A percentile compares a stretch with the other conserved stretches of the same genome.
Evolutionary conservation across 306 rosid genomes (phyloP).

Genomic region (Rosa persica): DNA sequence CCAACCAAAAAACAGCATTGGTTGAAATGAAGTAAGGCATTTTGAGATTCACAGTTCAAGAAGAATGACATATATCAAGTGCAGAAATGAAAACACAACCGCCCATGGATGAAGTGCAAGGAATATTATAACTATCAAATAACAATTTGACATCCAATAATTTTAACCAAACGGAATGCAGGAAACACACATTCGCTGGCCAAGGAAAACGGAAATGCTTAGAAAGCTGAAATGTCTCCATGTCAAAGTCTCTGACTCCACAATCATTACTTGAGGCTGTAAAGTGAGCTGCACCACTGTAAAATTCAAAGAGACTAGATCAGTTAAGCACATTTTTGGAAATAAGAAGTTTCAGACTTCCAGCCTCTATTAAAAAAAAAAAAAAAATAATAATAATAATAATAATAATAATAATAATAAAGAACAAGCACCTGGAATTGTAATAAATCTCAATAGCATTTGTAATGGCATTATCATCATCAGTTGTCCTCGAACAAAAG

Average conservation of each 20-base stretch:
- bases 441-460: conserved; percentile 77
- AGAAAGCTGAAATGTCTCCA: conserved; percentile 79
- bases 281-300: conserved; percentile 81
- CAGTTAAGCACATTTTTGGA: background rate
- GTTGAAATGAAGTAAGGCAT: background rate
- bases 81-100: background rate
- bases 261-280: conserved; percentile 80
- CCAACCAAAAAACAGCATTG: background rate
- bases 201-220: conserved; percentile 71
- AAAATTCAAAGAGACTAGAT: conserved; percentile 8
- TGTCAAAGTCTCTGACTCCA: conserved; percentile 79
- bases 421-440: conserved; percentile 51
- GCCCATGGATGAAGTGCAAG: background rate
- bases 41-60: background rate
- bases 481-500: conserved; percentile 74
- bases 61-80: background rate
- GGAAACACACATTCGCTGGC: conserved; percentile 71
- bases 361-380: background rate
- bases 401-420: background rate
- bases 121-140: background rate
- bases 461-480: conserved; percentile 79
- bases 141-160: background rate
- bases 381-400: too few relatives aligned
- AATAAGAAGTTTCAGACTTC: background rate
- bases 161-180: conserved; percentile 4